These are phyloP conservation scores for Blastocladiella emersonii DNA, from an alignment of 371 early-diverging fungal species.

Conservation along the genomic window DNA sequence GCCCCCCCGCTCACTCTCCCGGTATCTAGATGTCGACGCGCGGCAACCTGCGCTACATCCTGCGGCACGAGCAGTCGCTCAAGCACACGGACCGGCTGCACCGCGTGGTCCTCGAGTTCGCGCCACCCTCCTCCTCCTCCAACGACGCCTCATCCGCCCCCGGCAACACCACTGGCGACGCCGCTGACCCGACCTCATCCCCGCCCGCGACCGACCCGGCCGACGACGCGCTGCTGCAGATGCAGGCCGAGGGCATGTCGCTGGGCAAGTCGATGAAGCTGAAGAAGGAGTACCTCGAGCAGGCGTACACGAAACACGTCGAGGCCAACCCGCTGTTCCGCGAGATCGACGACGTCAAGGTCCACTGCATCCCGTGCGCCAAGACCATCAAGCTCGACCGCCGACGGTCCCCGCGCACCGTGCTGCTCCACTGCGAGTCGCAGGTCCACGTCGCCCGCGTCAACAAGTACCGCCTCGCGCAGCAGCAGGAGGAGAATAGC, in stretches of 20 bases:
- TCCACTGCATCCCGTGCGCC: neutral
- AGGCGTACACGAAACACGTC: neutral
- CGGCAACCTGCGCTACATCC: conserved; percentile 1
- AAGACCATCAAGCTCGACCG: conserved; percentile 1
- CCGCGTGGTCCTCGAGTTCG: neutral
- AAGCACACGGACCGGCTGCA: conserved; percentile 1
- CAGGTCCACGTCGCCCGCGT: neutral
- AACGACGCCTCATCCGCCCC: neutral
- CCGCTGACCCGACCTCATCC: neutral
- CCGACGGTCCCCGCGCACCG: neutral
- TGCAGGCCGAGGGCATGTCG: too few species aligned
- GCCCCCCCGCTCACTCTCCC: too few species aligned
- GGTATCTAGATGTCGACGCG: neutral
- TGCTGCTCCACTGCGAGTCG: neutral
- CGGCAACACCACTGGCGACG: neutral
- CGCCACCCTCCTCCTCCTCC: neutral
- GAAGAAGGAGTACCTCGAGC: neutral
- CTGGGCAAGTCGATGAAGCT: neutral
- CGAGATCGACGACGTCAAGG: neutral
- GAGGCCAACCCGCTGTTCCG: neutral
- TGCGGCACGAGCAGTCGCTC: conserved; percentile 5
- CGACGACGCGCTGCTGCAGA: too few species aligned
- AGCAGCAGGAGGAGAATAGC: too few species aligned
- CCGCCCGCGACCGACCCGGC: too few species aligned
- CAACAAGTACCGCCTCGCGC: neutral